These are phyloP conservation scores for Ramaria rubella DNA, from an alignment of 768 basidiomycete species.

Conservation along the genomic window DNA sequence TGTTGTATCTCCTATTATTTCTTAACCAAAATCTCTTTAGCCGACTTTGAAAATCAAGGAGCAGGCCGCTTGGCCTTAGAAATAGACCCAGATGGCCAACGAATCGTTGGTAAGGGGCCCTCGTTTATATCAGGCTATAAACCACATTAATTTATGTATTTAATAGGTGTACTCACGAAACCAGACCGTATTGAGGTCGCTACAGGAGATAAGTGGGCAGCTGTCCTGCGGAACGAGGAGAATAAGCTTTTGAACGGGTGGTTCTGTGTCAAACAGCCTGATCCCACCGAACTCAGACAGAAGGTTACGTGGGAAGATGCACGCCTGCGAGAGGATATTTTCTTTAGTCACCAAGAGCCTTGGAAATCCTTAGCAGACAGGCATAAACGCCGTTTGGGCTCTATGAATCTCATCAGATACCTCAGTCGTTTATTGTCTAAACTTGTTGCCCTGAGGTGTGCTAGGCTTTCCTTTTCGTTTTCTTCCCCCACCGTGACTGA, in stretches of 20 bases:
- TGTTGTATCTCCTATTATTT: not conserved
- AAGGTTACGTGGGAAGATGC: slow-evolving; percentile 58
- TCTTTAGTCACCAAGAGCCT: slow-evolving; percentile 35
- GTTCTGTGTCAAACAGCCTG: slow-evolving; percentile 53
- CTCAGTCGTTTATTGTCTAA: slow-evolving; percentile 5
- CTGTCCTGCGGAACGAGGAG: slow-evolving; percentile 6
- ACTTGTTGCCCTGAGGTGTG: slow-evolving; percentile 4
- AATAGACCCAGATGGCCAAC: slow-evolving; percentile 45
- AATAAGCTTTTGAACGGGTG: slow-evolving; percentile 46
- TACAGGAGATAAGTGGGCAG: slow-evolving; percentile 50
- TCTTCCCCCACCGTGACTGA: not conserved
- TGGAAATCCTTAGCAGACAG: slow-evolving; percentile 1
- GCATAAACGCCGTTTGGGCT: slow-evolving; percentile 1
- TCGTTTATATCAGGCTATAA: not conserved
- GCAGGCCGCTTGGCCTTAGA: slow-evolving; percentile 48
- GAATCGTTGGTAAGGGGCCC: slow-evolving; percentile 50
- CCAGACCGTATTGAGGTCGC: slow-evolving; percentile 58
- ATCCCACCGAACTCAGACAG: slow-evolving; percentile 40
- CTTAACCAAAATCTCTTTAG: slow-evolving; percentile 28
- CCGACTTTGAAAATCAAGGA: slow-evolving; percentile 61
- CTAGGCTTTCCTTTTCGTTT: not conserved
- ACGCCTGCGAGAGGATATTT: slow-evolving; percentile 47
- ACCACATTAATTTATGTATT: no score
- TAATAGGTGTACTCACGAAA: slow-evolving; percentile 61
- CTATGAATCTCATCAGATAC: slow-evolving; percentile 7